Evolutionary conservation across 805 yeast species (phyloP).

Genomic region (Diddensiella transvaalensis): DNA sequence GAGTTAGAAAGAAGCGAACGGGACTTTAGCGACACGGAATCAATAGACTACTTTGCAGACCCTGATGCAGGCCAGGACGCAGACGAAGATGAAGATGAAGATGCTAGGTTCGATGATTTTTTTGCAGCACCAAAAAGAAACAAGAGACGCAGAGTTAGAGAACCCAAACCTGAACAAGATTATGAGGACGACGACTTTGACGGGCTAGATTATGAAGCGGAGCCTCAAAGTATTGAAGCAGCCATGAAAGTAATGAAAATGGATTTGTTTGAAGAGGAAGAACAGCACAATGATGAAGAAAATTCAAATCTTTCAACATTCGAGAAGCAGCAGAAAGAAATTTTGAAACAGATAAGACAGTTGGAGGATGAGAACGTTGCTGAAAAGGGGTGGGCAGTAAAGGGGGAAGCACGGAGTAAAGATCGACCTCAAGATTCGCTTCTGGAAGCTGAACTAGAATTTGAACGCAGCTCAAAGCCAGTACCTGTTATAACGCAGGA

Average conservation of each 20-base stretch:
- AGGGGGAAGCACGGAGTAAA: slow-evolving; percentile 82
- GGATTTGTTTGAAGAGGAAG: slow-evolving; percentile 43
- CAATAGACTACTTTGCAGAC: slow-evolving; percentile 43
- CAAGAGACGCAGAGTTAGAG: not conserved
- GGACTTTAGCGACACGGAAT: slow-evolving; percentile 46
- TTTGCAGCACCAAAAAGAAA: slow-evolving; percentile 34
- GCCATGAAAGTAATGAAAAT: slow-evolving; percentile 32
- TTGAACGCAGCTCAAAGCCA: slow-evolving; percentile 91
- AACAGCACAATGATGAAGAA: slow-evolving; percentile 52
- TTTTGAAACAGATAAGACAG: slow-evolving; percentile 71
- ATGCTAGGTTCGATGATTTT: slow-evolving; percentile 39
- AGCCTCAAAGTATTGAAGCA: slow-evolving; percentile 26
- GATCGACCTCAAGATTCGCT: slow-evolving; percentile 84
- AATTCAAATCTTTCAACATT: slow-evolving; percentile 60
- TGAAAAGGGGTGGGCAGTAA: slow-evolving; percentile 89
- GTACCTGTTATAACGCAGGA: slow-evolving; percentile 93
- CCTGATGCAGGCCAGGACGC: slow-evolving; percentile 25
- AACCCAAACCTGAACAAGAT: slow-evolving; percentile 7
- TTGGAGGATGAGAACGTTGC: slow-evolving; percentile 86
- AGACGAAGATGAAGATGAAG: slow-evolving; percentile 45
- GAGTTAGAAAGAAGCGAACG: slow-evolving; percentile 51
- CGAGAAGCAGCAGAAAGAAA: slow-evolving; percentile 74
- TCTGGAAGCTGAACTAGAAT: slow-evolving; percentile 70
- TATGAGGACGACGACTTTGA: slow-evolving; percentile 23
- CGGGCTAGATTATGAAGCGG: slow-evolving; percentile 26